A percentile compares a stretch with the other conserved stretches of the same genome.
Conservation (phyloP, 805 yeast species). For the Yarrowia hollandica region DNA sequence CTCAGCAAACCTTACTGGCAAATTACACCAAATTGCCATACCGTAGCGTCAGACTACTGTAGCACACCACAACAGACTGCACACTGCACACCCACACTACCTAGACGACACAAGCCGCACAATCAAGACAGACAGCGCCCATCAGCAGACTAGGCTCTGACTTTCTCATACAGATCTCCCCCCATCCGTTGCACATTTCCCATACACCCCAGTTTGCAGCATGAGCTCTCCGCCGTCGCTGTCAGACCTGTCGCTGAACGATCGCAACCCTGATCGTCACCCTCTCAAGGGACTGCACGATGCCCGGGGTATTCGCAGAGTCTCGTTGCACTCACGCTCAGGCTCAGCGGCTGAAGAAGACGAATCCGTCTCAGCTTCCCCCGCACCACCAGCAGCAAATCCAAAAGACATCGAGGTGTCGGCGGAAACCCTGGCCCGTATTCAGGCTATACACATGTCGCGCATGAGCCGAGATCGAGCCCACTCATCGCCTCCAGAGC, state of each 20-base stretch:
- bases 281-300: slow-evolving; percentile 16
- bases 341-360: slow-evolving; percentile 11
- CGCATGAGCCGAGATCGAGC: slow-evolving; percentile 52
- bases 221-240: slow-evolving; percentile 26
- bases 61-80: slow-evolving; percentile 11
- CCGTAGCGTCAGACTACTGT: slow-evolving; percentile 7
- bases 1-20: slow-evolving; percentile 14
- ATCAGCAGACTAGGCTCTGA: no score
- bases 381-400: neutral
- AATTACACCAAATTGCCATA: slow-evolving; percentile 23
- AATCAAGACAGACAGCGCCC: neutral
- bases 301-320: slow-evolving; percentile 8
- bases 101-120: slow-evolving; percentile 7
- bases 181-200: neutral
- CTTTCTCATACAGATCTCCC: neutral
- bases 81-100: neutral
- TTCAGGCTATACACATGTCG: slow-evolving; percentile 83
- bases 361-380: neutral
- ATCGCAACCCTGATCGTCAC: slow-evolving; percentile 16
- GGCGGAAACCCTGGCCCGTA: slow-evolving; percentile 82
- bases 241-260: slow-evolving; percentile 24
- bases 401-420: slow-evolving; percentile 32
- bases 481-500: slow-evolving; percentile 34
- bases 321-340: slow-evolving; percentile 8
- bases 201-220: neutral